Evolutionary conservation across 805 yeast genomes (phyloP).

Genomic region (Wickerhamomyces rabaulensis): DNA sequence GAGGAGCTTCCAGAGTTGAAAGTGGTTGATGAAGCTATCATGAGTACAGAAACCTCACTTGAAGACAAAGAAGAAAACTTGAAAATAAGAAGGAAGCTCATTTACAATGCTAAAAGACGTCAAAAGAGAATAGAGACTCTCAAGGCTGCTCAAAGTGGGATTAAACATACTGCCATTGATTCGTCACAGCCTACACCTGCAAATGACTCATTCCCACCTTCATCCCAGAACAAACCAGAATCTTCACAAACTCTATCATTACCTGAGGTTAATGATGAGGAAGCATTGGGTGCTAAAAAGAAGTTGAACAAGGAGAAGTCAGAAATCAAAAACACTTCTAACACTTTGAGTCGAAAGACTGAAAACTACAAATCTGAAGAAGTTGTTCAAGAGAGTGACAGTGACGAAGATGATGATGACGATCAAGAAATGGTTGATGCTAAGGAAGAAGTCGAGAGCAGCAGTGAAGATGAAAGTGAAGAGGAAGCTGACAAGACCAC

Average conservation of each 20-base stretch:
- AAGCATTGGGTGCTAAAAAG: neutral
- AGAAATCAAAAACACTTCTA: neutral
- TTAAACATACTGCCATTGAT: neutral
- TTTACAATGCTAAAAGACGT: constrained; percentile 10
- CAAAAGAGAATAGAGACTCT: neutral
- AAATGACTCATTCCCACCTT: neutral
- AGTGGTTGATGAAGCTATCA: constrained; percentile 1
- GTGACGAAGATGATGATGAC: neutral
- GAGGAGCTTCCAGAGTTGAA: constrained; percentile 8
- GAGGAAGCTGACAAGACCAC: neutral
- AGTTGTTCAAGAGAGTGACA: neutral
- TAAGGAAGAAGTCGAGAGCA: neutral
- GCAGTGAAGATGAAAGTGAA: neutral
- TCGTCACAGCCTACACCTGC: neutral
- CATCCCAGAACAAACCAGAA: neutral
- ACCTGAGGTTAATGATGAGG: neutral
- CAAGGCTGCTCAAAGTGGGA: neutral
- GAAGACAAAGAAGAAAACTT: constrained; percentile 1
- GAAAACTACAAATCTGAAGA: neutral
- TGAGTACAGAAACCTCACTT: neutral
- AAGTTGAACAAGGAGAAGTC: constrained; percentile 1
- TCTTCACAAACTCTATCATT: neutral
- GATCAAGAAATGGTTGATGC: neutral
- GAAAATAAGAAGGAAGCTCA: constrained; percentile 2
- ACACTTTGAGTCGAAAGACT: neutral